Conservation (phyloP, 805 yeast genomes). For the Candida maesae region DNA sequence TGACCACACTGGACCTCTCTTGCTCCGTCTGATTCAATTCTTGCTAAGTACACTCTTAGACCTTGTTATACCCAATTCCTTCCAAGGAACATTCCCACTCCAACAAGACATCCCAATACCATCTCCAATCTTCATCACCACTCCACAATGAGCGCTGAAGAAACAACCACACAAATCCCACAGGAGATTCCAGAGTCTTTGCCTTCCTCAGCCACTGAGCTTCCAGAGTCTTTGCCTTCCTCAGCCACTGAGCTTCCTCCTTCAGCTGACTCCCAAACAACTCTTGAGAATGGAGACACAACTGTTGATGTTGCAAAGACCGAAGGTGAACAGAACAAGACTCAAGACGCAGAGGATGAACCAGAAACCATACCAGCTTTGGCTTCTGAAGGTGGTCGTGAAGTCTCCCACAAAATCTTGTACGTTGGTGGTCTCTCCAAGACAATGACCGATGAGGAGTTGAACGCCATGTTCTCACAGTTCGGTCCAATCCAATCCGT, state of each 20-base stretch:
- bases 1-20: too few relatives aligned
- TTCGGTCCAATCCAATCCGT: slow-evolving; percentile 61
- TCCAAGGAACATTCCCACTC: neutral
- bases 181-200: slow-evolving; percentile 3
- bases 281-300: slow-evolving; percentile 1
- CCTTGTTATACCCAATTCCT: neutral
- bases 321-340: neutral
- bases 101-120: neutral
- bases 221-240: too few relatives aligned
- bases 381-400: slow-evolving; percentile 79
- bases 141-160: slow-evolving; percentile 13
- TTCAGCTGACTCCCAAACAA: neutral
- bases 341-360: neutral
- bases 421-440: slow-evolving; percentile 75
- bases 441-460: slow-evolving; percentile 56
- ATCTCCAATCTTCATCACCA: too few relatives aligned
- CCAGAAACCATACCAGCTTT: slow-evolving; percentile 51
- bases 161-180: neutral
- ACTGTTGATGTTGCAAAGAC: neutral
- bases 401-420: slow-evolving; percentile 64
- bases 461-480: slow-evolving; percentile 58
- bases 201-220: neutral
- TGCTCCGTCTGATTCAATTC: neutral
- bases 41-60: neutral
- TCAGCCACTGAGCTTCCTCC: neutral